These are phyloP conservation scores for Lipomyces oligophaga DNA, from an alignment of 805 yeast genomes.

Conservation along the genomic window DNA sequence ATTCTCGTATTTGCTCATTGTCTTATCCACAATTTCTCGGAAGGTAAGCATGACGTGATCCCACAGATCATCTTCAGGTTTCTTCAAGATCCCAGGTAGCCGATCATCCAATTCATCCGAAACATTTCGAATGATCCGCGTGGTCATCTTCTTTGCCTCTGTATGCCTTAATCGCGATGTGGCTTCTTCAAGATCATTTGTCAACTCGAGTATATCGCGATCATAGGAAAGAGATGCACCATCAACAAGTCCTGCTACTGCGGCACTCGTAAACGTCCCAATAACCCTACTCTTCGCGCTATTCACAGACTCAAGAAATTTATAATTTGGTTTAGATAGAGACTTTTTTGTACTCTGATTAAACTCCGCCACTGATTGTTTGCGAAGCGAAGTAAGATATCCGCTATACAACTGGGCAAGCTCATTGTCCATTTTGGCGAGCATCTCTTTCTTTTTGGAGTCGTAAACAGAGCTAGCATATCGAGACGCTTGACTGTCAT, in stretches of 20 bases:
- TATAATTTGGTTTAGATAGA: conserved; percentile 15
- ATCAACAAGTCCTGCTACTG: conserved; percentile 38
- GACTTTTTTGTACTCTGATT: conserved; percentile 16
- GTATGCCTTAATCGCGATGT: conserved; percentile 38
- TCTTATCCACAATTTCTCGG: conserved; percentile 35
- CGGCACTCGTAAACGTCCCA: conserved; percentile 36
- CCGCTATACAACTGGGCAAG: conserved; percentile 45
- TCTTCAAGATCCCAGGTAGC: conserved; percentile 17
- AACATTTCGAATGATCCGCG: conserved; percentile 9
- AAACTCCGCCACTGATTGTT: conserved; percentile 37
- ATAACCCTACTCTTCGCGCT: conserved; percentile 30
- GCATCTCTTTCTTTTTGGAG: conserved; percentile 54
- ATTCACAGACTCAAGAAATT: conserved; percentile 35
- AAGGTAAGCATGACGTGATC: conserved; percentile 47
- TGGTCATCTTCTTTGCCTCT: conserved; percentile 44
- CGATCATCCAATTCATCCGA: conserved; percentile 23
- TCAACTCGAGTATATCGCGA: conserved; percentile 39
- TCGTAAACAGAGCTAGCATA: conserved; percentile 65
- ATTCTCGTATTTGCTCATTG: conserved; percentile 9
- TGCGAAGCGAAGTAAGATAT: conserved; percentile 42
- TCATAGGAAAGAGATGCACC: conserved; percentile 37
- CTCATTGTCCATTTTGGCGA: conserved; percentile 46
- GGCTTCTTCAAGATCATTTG: conserved; percentile 34
- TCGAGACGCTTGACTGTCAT: conserved; percentile 71
- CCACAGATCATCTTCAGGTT: conserved; percentile 49